phyloP scores from a whole-genome alignment of 768 basidiomycete genomes.

The Tulasnella sp. region DNA sequence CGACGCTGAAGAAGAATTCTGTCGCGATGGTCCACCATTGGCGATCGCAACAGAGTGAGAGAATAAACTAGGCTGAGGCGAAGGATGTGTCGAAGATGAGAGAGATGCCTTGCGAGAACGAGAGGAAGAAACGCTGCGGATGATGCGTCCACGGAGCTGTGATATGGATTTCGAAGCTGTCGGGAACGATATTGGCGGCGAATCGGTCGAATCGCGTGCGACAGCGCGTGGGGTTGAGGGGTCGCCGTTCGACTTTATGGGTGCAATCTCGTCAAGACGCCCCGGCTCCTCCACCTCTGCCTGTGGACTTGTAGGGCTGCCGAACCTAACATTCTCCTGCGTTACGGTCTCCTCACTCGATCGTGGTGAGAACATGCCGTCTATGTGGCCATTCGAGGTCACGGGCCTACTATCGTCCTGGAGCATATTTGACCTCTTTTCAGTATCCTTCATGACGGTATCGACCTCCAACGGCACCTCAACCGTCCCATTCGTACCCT shows the following conservation, averaged over 20 bases:
- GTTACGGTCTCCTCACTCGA: slow-evolving; percentile 10
- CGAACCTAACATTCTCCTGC: background rate
- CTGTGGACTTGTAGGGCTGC: background rate
- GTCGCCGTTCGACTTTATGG: background rate
- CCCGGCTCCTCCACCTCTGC: background rate
- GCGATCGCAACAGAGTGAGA: background rate
- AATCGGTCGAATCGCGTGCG: background rate
- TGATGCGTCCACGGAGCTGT: background rate
- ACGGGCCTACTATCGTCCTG: background rate
- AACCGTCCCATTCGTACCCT: background rate
- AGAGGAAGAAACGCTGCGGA: background rate
- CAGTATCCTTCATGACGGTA: background rate
- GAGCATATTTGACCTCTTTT: background rate
- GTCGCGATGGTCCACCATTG: background rate
- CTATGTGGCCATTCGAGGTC: background rate
- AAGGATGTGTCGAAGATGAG: background rate
- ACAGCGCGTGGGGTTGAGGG: no score
- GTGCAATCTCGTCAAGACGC: background rate
- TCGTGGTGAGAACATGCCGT: background rate
- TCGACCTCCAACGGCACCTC: background rate
- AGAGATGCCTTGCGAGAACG: background rate
- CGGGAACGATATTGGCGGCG: background rate
- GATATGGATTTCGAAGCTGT: background rate
- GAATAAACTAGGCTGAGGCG: background rate
- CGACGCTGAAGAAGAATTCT: background rate